Base-by-base conservation (phyloP, 2,329 filamentous ascomycete species). In the Pezicula radicicola region DNA sequence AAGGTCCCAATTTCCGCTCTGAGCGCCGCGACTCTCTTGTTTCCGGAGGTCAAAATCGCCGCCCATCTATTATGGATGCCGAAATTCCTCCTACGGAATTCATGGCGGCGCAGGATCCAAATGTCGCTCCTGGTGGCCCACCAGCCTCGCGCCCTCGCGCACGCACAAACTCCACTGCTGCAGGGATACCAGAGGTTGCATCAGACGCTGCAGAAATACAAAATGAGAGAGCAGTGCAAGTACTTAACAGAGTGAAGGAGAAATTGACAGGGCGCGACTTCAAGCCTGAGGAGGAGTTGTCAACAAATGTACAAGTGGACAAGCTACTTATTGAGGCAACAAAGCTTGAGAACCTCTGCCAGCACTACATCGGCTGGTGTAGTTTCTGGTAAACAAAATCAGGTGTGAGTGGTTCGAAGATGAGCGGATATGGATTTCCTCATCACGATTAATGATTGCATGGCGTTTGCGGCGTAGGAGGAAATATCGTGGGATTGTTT, bases 281-380 rank as follows among this genome's bases (percentile, higher is more conserved):
- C 71, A 92, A 91, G 70, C 81, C 85, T 3, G 81, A 81, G 43
- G 88, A 95, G 63, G 93, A 97, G 72, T 78, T 99, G 57, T 87
- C 85, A 52, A 85, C 96, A 19, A 85, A 89, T 51, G 84, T 84
- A 55, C 94, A 99, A 73, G 95, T 99, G 5, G 93, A 96, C 71
- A 93, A 95, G 70, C 75, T 99, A 63, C 88, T 99, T 62, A 87
- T 88, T 55, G 93, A 99, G 75, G 94, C 94, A 19, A 99, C 94
- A 6, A 97, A 94, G 66, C 77, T 97, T 63, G 94, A 97, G 79
- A 97, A 97, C 69, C 76, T 99, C 55, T 99, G 94, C 69, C 94
- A 97, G 77, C 94, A 97, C 75, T 99, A 97, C 70, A 96, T 97
- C 63, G 94, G 94, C 58, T 97, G 93, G 93, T 97, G 93, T 73